These are phyloP conservation scores for Selenicereus undatus DNA, from an alignment of 148 eudicot species.

Conservation along the genomic window DNA sequence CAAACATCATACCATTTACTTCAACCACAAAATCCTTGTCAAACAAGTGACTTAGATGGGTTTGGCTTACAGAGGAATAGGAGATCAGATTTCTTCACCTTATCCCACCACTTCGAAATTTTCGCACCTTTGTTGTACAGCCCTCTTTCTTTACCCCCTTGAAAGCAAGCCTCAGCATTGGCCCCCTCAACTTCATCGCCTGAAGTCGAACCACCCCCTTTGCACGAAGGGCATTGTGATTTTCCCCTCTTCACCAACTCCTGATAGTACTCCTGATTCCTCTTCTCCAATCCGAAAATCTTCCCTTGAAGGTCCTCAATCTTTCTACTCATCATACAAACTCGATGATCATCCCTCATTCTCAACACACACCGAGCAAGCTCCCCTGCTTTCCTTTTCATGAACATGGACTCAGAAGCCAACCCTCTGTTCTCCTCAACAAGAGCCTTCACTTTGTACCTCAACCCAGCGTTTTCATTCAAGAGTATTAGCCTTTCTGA, in stretches of 20 bases:
- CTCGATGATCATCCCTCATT: conserved; percentile 59
- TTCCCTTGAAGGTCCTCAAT: conserved; percentile 69
- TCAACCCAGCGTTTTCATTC: conserved; percentile 59
- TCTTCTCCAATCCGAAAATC: conserved; percentile 56
- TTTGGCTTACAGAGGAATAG: conserved; percentile 28
- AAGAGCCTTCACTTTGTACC: conserved; percentile 41
- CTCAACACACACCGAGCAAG: conserved; percentile 54
- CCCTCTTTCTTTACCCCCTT: conserved; percentile 15
- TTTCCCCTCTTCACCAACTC: conserved; percentile 28
- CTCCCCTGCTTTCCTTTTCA: conserved; percentile 66
- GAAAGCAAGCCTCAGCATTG: conserved; percentile 15
- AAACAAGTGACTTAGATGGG: neutral
- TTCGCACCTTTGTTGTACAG: neutral
- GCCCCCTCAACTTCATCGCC: conserved; percentile 11
- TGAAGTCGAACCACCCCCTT: conserved; percentile 3
- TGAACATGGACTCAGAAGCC: conserved; percentile 51
- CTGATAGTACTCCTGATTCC: conserved; percentile 52
- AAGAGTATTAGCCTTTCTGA: conserved; percentile 65
- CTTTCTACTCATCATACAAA: conserved; percentile 47
- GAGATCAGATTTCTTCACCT: conserved; percentile 23
- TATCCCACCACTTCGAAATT: conserved; percentile 20
- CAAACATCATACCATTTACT: neutral
- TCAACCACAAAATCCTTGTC: neutral
- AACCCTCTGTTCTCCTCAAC: conserved; percentile 54
- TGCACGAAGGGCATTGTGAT: conserved; percentile 16